Conservation (phyloP, 2,329 filamentous ascomycete species). For the Leptodontidium sp. region DNA sequence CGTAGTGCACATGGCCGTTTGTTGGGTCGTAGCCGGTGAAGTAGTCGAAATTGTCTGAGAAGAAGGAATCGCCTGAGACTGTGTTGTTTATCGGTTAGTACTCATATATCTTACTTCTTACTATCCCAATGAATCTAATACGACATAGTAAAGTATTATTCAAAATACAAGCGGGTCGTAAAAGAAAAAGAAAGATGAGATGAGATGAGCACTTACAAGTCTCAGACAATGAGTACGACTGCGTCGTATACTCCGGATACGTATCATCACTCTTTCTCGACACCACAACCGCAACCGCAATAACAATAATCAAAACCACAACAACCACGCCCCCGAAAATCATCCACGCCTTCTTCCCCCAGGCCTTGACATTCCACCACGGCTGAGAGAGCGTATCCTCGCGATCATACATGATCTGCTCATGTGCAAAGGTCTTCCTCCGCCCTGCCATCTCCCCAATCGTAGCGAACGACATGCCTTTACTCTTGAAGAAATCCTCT, state of each 20-base stretch:
- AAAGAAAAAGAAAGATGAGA: background rate
- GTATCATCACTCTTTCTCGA: conserved; percentile 45
- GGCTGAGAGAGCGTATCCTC: conserved; percentile 30
- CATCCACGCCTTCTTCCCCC: conserved; percentile 61
- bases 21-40: conserved; percentile 55
- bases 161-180: background rate
- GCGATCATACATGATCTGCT: conserved; percentile 28
- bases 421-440: conserved; percentile 21
- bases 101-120: background rate
- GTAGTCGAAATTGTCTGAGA: conserved; percentile 57
- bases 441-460: conserved; percentile 26
- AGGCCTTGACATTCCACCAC: conserved; percentile 59
- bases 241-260: conserved; percentile 53
- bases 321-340: conserved; percentile 50
- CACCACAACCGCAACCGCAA: conserved; percentile 54
- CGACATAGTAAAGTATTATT: too few relatives aligned
- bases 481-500: conserved; percentile 22
- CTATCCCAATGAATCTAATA: too few relatives aligned
- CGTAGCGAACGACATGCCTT: conserved; percentile 32
- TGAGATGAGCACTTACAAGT: conserved; percentile 45
- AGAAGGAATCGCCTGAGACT: conserved; percentile 48
- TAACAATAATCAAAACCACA: conserved; percentile 55
- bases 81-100: conserved; percentile 18
- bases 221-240: conserved; percentile 53
- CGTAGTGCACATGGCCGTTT: conserved; percentile 56